Base-by-base conservation (phyloP, 2,329 filamentous ascomycete species). In the Paraphaeosphaeria sporulosa region DNA sequence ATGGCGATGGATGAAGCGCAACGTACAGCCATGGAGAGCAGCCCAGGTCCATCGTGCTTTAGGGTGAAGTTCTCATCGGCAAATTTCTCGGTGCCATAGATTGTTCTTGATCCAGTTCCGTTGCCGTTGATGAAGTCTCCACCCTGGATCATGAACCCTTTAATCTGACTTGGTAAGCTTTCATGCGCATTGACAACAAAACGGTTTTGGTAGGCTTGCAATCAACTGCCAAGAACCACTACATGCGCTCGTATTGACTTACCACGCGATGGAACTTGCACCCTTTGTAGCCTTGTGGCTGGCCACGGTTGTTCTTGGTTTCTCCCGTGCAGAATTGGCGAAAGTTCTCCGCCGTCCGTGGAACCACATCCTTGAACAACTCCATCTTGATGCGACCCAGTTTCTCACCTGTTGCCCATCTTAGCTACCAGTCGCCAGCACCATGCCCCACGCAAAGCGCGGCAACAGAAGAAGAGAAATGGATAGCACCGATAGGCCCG, bases 271-370 rank as follows among this genome's bases (percentile, higher is more conserved):
- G 59, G 21, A 61, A 61, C 17, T 61, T 61, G 44, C 87, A 90
- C 56, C 92, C 91, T 81, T 97, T 98, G 85, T 97, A 99, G 64
- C 95, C 95, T 75, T 96, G 91, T 0, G 94, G 90, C 64, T 89
- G 85, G 36, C 93, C 92, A 10, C 88, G 85, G 53, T 86, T 79
- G 74, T 91, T 91, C 81, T 93, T 96, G 67, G 86, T 89, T 83
- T 98, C 94, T 70, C 95, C 95, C 0, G 94, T 98, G 81, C 94
- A 97, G 81, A 97, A 97, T 75, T 96, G 93, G 49, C 94, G 91
- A 78, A 99, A 98, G 83, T 98, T 98, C 79, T 98, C 95, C 32
- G 93, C 92, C 9, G 95, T 98, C 71, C 89, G 90, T 64, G 94
- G 93, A 0, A 93, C 91, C 23, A 90, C 84, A 79, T 96, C 86